Base-by-base conservation (phyloP, 805 yeast species). In the Metschnikowia reukaufii region DNA sequence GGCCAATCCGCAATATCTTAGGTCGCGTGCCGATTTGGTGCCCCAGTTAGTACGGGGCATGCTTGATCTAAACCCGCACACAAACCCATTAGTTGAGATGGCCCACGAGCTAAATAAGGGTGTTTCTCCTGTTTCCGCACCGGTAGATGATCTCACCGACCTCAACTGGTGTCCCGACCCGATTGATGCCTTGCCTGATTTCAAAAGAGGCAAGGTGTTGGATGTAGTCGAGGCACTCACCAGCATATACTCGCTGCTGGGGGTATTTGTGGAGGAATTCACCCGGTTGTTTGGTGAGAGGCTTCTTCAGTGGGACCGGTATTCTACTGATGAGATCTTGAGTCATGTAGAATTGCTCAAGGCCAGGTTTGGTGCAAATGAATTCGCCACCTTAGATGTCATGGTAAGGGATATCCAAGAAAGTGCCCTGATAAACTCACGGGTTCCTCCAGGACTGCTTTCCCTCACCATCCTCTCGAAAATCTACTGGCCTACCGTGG, bases 171-270 rank as follows among this genome's bases (percentile, higher is more conserved):
- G 64, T 7, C 96, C 96, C 0, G 96, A 88, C 55, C 96, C 96
- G 0, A 76, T 87, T 13, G 96, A 89, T 66, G 95, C 96, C 0
- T 76, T 90, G n/a, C 88, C 91, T 0, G 96, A 88, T 62, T 89
- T 86, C 67, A 76, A 79, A 37, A 79, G 80, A 49, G 76, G 74
- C 9, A 73, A 76, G 37, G 81, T 77, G 18, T 77, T 79, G 35
- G 96, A 88, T 58, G 77, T 83, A 4, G 81, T 89, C 18, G 89
- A 83, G 52, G 79, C 88, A 0, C 68, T 89, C 27, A 73, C 86
- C 2, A 81, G 91, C 1, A 78, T 89, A 0, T 86, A 82, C 64
- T 92, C 87, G 39, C 76, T 82, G 52, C 84, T 84, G 53, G 83
- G 78, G 13, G 69, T 78, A 1, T 84, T 88, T 53, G 75, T 87